A percentile compares a stretch with the other conserved stretches of the same genome.
Conservation (phyloP, 2,329 filamentous ascomycete genomes). For the Dendrostoma leiphaemia region DNA sequence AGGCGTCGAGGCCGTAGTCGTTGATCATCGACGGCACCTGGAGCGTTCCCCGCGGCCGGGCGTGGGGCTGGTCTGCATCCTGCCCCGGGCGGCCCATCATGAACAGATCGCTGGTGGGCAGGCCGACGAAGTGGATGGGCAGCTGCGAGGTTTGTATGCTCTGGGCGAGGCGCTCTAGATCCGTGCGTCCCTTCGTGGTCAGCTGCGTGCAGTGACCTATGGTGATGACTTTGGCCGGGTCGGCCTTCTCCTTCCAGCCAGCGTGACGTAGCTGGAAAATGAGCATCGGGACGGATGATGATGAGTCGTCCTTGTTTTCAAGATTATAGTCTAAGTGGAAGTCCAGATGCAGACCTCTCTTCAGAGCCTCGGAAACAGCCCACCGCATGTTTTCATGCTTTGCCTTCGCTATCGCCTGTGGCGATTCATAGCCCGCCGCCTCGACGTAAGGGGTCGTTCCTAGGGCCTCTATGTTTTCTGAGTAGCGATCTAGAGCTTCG, state of each 20-base stretch:
- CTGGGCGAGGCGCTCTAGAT: constrained; percentile 41
- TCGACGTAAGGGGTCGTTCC: constrained; percentile 74
- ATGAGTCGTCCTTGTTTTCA: constrained; percentile 33
- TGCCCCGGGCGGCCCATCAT: constrained; percentile 59
- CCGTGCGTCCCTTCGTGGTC: constrained; percentile 55
- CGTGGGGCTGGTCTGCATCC: constrained; percentile 13
- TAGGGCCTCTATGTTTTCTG: constrained; percentile 52
- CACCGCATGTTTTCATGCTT: constrained; percentile 54
- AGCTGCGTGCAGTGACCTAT: constrained; percentile 70
- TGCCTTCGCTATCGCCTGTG: constrained; percentile 32
- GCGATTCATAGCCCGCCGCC: constrained; percentile 38
- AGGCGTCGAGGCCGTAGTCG: constrained; percentile 54
- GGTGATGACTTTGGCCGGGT: constrained; percentile 48
- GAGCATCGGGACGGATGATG: constrained; percentile 47
- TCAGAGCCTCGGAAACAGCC: constrained; percentile 55
- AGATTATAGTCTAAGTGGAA: constrained; percentile 73
- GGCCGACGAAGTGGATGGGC: constrained; percentile 64
- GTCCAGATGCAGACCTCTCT: constrained; percentile 57
- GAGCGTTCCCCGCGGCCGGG: constrained; percentile 56
- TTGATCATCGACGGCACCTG: constrained; percentile 60
- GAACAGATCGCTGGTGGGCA: constrained; percentile 70
- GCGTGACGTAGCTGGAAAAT: background rate
- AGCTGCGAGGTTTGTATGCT: constrained; percentile 43
- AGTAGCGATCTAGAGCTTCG: constrained; percentile 27
- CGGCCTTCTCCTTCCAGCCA: constrained; percentile 43